Evolutionary conservation across 306 rosid species (phyloP).

Genomic region (Prunus dulcis): DNA sequence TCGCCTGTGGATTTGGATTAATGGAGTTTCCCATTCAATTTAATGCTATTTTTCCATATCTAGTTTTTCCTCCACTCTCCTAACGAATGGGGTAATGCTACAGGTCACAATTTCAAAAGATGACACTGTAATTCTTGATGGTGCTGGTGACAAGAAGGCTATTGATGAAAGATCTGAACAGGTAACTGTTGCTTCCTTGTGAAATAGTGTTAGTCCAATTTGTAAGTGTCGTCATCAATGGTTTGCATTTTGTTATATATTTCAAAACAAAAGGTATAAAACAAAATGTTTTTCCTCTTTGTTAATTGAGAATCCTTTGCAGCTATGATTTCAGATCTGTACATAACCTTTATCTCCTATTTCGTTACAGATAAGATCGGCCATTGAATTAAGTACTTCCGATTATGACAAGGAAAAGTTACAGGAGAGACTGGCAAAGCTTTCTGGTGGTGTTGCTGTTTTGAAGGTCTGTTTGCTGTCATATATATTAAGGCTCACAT

Average conservation of each 20-base stretch:
- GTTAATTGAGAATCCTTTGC: not conserved
- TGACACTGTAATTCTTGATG: conserved; percentile 94
- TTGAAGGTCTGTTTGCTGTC: conserved; percentile 51
- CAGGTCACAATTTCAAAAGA: conserved; percentile 93
- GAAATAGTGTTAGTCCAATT: not conserved
- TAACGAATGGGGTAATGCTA: conserved; percentile 11
- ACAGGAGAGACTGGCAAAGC: conserved; percentile 91
- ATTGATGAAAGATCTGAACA: conserved; percentile 97
- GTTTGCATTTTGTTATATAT: not conserved
- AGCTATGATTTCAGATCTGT: not conserved
- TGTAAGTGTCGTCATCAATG: not conserved
- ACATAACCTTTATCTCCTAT: not conserved
- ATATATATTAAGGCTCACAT: not conserved
- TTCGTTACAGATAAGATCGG: conserved; percentile 63
- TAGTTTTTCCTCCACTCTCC: not conserved
- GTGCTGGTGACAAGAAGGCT: conserved; percentile 83
- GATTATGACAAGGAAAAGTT: conserved; percentile 95
- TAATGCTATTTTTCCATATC: not conserved
- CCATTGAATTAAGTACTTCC: conserved; percentile 73
- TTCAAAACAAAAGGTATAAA: not conserved
- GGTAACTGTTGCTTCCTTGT: conserved; percentile 42
- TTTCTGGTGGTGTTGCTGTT: conserved; percentile 98
- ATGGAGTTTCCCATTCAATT: not conserved
- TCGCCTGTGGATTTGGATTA: not conserved
- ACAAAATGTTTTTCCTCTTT: not conserved